phyloP scores from a whole-genome alignment of 2,329 filamentous ascomycete genomes.

The Claviceps sp. region DNA sequence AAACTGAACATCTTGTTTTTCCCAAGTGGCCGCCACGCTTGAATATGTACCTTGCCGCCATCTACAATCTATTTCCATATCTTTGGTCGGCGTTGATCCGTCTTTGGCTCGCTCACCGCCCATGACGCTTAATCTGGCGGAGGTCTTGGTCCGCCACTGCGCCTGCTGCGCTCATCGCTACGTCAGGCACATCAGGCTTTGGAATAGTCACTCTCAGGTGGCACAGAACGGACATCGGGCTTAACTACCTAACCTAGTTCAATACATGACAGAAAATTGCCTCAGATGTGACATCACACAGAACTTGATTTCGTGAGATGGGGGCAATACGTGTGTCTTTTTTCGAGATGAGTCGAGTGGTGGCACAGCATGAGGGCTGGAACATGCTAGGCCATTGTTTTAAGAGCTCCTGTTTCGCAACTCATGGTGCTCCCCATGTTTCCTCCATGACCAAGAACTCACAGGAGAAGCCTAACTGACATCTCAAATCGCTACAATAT shows the following conservation, averaged over 20 bases:
- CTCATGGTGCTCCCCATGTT: background rate
- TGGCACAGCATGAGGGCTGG: background rate
- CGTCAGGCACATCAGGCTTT: background rate
- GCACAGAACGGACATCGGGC: background rate
- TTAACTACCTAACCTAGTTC: background rate
- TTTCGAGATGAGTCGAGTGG: no score
- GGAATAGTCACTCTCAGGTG: background rate
- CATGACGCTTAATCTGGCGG: background rate
- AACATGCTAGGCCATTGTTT: background rate
- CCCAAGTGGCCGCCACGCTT: background rate
- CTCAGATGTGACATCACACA: background rate
- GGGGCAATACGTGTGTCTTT: background rate
- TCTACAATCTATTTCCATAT: background rate
- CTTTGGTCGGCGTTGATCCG: background rate
- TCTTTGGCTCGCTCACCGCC: background rate
- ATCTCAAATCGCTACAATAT: background rate
- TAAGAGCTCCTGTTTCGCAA: background rate
- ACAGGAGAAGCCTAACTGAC: background rate
- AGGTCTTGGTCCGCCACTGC: constrained; percentile 1
- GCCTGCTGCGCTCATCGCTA: background rate
- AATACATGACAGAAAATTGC: background rate
- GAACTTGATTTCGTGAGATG: no score
- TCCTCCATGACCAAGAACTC: background rate
- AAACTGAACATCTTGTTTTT: no score
- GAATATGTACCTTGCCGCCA: background rate